A percentile compares a stretch with the other conserved stretches of the same genome.
These are phyloP conservation scores for Ceratocystis ficicola DNA, from an alignment of 2,329 filamentous ascomycete species.

Conservation along the genomic window DNA sequence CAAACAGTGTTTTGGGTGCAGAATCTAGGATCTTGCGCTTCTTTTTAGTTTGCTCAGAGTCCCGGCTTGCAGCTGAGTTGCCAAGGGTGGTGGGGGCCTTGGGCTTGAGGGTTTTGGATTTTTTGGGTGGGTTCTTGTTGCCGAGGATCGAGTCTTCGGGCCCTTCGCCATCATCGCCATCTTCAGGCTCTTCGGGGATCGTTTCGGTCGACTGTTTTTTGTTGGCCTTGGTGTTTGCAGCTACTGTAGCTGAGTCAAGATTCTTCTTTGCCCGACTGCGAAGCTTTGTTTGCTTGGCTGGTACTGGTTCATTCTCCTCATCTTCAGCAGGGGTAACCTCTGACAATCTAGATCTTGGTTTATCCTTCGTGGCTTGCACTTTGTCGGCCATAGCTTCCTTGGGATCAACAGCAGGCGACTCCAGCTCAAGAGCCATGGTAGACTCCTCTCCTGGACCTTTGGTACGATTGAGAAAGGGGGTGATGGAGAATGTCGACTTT, in stretches of 20 bases:
- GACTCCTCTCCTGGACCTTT: slow-evolving; percentile 35
- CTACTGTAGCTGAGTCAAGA: background rate
- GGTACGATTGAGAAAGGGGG: slow-evolving; percentile 75
- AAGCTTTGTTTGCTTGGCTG: slow-evolving; percentile 14
- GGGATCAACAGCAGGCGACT: slow-evolving; percentile 12
- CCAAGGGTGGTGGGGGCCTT: slow-evolving; percentile 4
- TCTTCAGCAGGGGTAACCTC: slow-evolving; percentile 16
- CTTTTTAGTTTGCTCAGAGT: slow-evolving; percentile 46
- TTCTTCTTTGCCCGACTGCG: slow-evolving; percentile 20
- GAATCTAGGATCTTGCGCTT: slow-evolving; percentile 55
- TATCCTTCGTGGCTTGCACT: slow-evolving; percentile 19
- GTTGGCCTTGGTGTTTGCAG: background rate
- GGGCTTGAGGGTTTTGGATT: slow-evolving; percentile 22
- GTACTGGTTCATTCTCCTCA: slow-evolving; percentile 9
- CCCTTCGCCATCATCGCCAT: slow-evolving; percentile 18
- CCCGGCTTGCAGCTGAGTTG: slow-evolving; percentile 21
- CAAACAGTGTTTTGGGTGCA: slow-evolving; percentile 48
- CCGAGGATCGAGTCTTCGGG: slow-evolving; percentile 13
- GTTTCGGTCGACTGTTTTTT: slow-evolving; percentile 8
- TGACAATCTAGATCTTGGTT: slow-evolving; percentile 18
- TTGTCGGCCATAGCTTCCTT: slow-evolving; percentile 8
- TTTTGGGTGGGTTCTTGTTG: slow-evolving; percentile 4
- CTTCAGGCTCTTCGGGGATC: slow-evolving; percentile 9
- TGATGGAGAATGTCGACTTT: slow-evolving; percentile 88
- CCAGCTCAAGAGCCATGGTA: slow-evolving; percentile 14